phyloP scores from a whole-genome alignment of 208 protist genomes.

The Leishmania gerbilli region DNA sequence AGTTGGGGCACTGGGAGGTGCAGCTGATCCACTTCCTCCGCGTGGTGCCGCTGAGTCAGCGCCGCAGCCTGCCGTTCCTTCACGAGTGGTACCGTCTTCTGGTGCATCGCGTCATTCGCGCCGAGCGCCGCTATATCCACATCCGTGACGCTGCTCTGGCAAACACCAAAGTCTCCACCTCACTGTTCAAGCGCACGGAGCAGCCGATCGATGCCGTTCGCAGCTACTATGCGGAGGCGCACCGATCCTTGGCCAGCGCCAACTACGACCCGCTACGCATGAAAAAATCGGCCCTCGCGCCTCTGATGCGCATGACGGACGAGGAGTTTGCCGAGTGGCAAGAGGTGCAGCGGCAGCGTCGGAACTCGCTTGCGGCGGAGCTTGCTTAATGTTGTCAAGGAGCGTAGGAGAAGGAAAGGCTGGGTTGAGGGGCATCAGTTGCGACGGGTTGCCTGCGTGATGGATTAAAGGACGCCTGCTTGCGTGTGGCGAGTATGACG shows the following conservation, averaged over 20 bases:
- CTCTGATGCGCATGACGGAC: conserved; percentile 72
- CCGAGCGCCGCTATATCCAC: conserved; percentile 70
- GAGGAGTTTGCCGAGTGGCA: conserved; percentile 74
- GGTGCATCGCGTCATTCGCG: conserved; percentile 72
- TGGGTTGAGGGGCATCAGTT: background rate
- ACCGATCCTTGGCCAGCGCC: conserved; percentile 68
- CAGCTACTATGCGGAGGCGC: conserved; percentile 71
- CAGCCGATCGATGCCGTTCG: conserved; percentile 54
- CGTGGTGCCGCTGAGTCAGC: conserved; percentile 58
- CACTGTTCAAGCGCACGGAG: conserved; percentile 71
- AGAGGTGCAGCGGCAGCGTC: conserved; percentile 45
- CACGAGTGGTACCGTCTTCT: conserved; percentile 77
- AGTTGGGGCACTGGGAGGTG: conserved; percentile 78
- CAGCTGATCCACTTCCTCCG: conserved; percentile 68
- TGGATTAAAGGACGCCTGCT: background rate
- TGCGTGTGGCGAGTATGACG: background rate
- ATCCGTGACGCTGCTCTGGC: conserved; percentile 51
- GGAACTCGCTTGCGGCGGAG: conserved; percentile 62
- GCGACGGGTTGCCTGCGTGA: background rate
- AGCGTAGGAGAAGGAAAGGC: background rate
- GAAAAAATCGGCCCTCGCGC: conserved; percentile 75
- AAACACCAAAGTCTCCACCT: conserved; percentile 26
- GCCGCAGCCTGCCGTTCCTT: conserved; percentile 72
- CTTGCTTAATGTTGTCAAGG: conserved; percentile 31
- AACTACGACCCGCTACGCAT: conserved; percentile 87